These are phyloP conservation scores for Epichloe coenophiala DNA, from an alignment of 2,329 filamentous ascomycete species.

Conservation along the genomic window DNA sequence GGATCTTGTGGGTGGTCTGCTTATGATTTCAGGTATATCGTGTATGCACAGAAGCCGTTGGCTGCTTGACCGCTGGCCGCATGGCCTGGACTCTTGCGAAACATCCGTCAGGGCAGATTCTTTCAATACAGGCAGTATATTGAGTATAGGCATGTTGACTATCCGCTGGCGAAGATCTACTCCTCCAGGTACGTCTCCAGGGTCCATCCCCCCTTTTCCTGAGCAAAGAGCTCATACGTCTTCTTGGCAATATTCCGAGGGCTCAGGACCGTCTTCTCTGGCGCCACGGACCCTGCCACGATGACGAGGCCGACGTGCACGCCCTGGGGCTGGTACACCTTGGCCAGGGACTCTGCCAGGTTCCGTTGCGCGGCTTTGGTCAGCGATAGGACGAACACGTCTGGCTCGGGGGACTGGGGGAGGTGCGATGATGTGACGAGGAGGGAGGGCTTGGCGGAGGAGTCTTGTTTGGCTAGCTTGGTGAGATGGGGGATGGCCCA, in stretches of 20 bases:
- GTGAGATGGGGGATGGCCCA: constrained; percentile 33
- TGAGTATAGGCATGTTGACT: too few relatives aligned
- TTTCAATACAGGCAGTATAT: too few relatives aligned
- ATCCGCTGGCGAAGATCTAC: neutral
- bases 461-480: constrained; percentile 16
- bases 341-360: constrained; percentile 29
- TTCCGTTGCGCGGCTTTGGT: constrained; percentile 38
- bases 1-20: neutral
- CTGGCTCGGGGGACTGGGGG: constrained; percentile 32
- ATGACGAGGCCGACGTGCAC: constrained; percentile 34
- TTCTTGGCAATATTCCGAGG: constrained; percentile 8
- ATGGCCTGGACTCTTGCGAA: too few relatives aligned
- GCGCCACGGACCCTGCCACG: constrained; percentile 24
- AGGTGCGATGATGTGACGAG: constrained; percentile 35
- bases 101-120: too few relatives aligned
- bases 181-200: neutral
- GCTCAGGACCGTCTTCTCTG: constrained; percentile 6
- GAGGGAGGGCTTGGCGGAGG: constrained; percentile 26
- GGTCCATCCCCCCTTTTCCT: constrained; percentile 3
- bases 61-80: neutral
- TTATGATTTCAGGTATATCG: neutral
- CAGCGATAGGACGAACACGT: constrained; percentile 34
- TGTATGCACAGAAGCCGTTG: constrained; percentile 1
- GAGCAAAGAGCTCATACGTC: constrained; percentile 9
- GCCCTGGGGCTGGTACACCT: constrained; percentile 22